Evolutionary conservation across 805 yeast species (phyloP).

Genomic region (Tetrapisispora taiwanensis): DNA sequence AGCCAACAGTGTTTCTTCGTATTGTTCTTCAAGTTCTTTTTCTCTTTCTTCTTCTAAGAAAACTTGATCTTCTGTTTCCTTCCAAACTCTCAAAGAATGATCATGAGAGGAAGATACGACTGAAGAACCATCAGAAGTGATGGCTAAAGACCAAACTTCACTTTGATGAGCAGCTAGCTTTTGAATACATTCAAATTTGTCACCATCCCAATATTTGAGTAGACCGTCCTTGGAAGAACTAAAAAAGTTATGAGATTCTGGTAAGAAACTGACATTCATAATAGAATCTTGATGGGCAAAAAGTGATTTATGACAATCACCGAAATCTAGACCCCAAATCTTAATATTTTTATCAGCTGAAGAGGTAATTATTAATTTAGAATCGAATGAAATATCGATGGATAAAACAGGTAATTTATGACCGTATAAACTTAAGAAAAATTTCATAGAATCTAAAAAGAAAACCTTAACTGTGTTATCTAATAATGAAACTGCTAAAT

Average conservation of each 20-base stretch:
- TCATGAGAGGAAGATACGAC: constrained; percentile 85
- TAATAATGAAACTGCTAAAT: constrained; percentile 71
- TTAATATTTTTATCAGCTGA: constrained; percentile 96
- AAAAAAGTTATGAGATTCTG: constrained; percentile 81
- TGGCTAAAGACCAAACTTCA: constrained; percentile 89
- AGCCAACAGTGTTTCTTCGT: constrained; percentile 68
- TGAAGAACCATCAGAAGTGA: constrained; percentile 59
- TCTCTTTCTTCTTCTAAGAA: constrained; percentile 95
- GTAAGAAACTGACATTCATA: constrained; percentile 76
- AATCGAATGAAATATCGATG: constrained; percentile 81
- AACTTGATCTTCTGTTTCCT: constrained; percentile 87
- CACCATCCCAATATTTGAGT: constrained; percentile 97
- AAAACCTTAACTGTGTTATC: constrained; percentile 96
- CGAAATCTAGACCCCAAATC: constrained; percentile 97
- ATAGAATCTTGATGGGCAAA: constrained; percentile 96
- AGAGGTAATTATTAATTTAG: constrained; percentile 79
- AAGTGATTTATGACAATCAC: constrained; percentile 94
- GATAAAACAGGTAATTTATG: constrained; percentile 93
- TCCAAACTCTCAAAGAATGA: constrained; percentile 89
- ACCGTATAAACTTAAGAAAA: constrained; percentile 83
- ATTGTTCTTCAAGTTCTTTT: constrained; percentile 85
- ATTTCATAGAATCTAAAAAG: constrained; percentile 75
- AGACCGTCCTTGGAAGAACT: constrained; percentile 82
- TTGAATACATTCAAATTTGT: constrained; percentile 88
- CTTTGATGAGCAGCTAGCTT: constrained; percentile 77